Percentiles rank a stretch among this genome's conserved stretches.
phyloP scores from a whole-genome alignment of 2,329 filamentous ascomycete species.

The Hymenoscyphus infarciens region DNA sequence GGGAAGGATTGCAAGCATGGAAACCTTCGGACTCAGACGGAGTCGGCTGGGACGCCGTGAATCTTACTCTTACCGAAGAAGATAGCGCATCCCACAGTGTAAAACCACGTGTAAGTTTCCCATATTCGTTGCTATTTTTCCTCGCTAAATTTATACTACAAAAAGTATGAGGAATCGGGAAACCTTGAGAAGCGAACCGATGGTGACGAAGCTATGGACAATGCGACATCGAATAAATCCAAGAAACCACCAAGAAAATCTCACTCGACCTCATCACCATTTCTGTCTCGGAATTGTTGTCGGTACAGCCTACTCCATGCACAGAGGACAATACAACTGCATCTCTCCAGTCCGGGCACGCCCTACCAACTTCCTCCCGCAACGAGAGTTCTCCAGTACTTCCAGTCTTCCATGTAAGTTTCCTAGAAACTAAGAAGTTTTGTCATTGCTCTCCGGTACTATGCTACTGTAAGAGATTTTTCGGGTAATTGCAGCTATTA shows the following conservation, averaged over 20 bases:
- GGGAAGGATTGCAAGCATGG: neutral
- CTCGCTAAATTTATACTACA: no score
- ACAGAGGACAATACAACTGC: neutral
- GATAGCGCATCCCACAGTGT: no score
- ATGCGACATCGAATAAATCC: neutral
- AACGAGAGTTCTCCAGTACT: no score
- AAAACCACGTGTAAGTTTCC: no score
- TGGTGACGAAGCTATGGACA: neutral
- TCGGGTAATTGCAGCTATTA: no score
- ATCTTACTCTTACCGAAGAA: neutral
- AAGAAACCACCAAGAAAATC: neutral
- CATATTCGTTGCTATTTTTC: neutral
- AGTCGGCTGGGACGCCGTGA: neutral
- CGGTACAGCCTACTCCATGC: neutral
- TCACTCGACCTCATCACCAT: neutral
- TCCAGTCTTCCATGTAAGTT: no score
- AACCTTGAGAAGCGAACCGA: neutral
- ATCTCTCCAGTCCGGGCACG: neutral
- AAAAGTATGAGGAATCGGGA: neutral
- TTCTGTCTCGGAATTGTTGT: neutral
- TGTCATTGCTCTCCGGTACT: no score
- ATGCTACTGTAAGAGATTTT: no score
- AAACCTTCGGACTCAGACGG: neutral
- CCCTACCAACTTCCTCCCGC: no score
- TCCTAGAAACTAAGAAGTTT: no score